Conservation (phyloP, 148 eudicot species). For the Cornus kousa region DNA sequence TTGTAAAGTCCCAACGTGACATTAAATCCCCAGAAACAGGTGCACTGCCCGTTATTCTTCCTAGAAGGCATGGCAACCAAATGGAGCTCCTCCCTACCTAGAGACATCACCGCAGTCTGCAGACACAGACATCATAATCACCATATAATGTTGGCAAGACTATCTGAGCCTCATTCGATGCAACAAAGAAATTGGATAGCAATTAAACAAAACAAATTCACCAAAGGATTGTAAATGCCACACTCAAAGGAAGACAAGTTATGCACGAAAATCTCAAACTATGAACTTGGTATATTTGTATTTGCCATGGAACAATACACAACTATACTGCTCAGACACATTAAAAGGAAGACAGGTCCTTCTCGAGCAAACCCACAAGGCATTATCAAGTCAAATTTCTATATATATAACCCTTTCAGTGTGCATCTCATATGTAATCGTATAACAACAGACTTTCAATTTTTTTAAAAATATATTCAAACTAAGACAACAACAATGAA, state of each 20-base stretch:
- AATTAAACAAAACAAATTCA: not conserved
- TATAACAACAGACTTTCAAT: not conserved
- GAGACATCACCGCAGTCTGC: constrained; percentile 78
- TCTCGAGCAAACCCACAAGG: not conserved
- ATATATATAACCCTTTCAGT: not conserved
- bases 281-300: too few relatives aligned
- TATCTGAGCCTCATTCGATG: not conserved
- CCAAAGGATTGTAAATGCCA: too few relatives aligned
- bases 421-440: constrained; percentile 1
- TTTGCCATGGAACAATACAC: too few relatives aligned
- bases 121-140: not conserved
- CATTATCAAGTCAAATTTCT: not conserved
- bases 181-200: not conserved
- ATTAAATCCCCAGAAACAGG: constrained; percentile 88
- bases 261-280: too few relatives aligned
- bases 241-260: too few relatives aligned
- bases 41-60: constrained; percentile 38
- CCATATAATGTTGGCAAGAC: not conserved
- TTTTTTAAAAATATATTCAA: too few relatives aligned
- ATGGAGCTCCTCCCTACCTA: constrained; percentile 77
- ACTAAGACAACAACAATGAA: not conserved
- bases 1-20: constrained; percentile 63
- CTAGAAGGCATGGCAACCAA: constrained; percentile 91
- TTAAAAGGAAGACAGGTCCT: too few relatives aligned
- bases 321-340: too few relatives aligned